Conservation (phyloP, 2,329 filamentous ascomycete species). For the Aspergillus costaricaensis region DNA sequence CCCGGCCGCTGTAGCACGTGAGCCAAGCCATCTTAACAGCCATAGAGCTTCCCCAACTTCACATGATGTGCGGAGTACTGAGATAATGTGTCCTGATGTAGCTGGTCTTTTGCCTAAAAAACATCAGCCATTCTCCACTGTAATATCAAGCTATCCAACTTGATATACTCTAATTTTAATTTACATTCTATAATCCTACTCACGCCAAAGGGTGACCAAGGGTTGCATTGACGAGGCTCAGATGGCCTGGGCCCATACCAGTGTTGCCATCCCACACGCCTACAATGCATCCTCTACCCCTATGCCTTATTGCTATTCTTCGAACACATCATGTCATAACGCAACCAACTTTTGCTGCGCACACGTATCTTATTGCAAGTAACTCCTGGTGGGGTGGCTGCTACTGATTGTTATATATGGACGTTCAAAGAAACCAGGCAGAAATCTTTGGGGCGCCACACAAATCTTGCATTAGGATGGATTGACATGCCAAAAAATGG, state of each 20-base stretch:
- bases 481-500: conserved; percentile 87
- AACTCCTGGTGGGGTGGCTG: conserved; percentile 55
- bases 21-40: background rate
- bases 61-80: no score
- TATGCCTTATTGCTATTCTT: conserved; percentile 75
- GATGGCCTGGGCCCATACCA: background rate
- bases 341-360: conserved; percentile 56
- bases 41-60: no score
- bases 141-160: no score
- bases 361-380: no score
- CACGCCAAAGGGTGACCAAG: background rate
- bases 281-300: conserved; percentile 44
- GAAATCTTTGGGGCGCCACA: conserved; percentile 49
- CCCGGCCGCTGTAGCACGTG: background rate
- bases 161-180: no score
- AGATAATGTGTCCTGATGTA: no score
- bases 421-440: conserved; percentile 64
- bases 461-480: conserved; percentile 80
- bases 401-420: conserved; percentile 74
- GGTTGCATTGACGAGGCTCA: background rate
- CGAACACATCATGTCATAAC: conserved; percentile 66
- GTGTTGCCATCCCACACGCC: background rate
- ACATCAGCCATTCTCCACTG: no score
- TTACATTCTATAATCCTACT: background rate
- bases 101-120: no score